Evolutionary conservation across 208 protist species (phyloP), one percentile per base, ranked within the genome.

Genomic region (Trypanosoma cruzi): DNA sequence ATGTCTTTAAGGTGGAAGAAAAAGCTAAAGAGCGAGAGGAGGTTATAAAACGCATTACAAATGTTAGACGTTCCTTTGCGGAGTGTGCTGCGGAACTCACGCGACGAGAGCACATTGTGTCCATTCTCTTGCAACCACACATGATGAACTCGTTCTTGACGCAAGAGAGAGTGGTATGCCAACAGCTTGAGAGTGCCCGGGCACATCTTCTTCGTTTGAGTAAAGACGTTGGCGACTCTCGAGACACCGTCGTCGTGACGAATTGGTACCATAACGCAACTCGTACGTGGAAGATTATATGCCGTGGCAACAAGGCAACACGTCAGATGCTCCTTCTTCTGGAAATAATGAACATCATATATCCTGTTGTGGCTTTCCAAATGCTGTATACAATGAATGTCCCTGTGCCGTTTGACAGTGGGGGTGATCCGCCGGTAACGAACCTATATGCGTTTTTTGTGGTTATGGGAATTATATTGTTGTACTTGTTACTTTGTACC

Each of bases 251-350:
- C 10, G 79, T 88, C 24, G 65, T 92, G 44, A 87, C 86, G 6
- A 93, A 92, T 70, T 96, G 90, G 90, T 89, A 96, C 67, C 82
- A 93, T 75, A 96, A 96, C 58, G 79, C 93, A 6, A 81, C 84
- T 13, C 75, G 85, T 48, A 88, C 89, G 46, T 93, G 88, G 84
- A 69, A 83, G 24, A 52, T 92, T 42, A 79, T 93, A 11, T 64
- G 67, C 1, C 73, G 79, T 24, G 86, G 88, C 48, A 96, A 93
- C 71, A 80, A 80, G 26, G 85, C 87, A 4, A 75, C 93, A 56
- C 90, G 90, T 7, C 86, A 87, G 84, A 68, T 85, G 50, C 64
- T 93, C 14, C 63, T 90, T 26, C 68, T 96, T 13, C 85, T 86
- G 0, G 82, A 96, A 61, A 73, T 93, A 63, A 72, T 75, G 46